Conservation (phyloP, 2,329 filamentous ascomycete genomes). For the Reticulascus tulasneorum region DNA sequence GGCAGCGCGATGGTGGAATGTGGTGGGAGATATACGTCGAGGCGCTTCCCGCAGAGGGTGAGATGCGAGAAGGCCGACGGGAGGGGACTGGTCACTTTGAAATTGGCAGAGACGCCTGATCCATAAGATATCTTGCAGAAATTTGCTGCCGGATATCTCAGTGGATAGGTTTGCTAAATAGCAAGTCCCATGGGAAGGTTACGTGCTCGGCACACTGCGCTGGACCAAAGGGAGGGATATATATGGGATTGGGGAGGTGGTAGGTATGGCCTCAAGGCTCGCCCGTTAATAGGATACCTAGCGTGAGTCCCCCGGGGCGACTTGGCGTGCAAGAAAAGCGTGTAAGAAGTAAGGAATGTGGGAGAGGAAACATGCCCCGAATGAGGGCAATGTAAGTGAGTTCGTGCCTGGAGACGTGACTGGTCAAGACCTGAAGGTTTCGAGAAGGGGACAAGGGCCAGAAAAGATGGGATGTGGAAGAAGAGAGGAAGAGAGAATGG, state of each 20-base stretch:
- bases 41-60: conserved; percentile 13
- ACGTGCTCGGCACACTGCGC: background rate
- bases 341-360: conserved; percentile 1
- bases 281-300: too few species aligned
- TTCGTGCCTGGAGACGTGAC: conserved; percentile 1
- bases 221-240: background rate
- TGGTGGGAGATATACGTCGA: conserved; percentile 4
- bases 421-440: conserved; percentile 9
- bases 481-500: conserved; percentile 13
- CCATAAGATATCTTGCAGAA: conserved; percentile 7
- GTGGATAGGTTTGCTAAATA: conserved; percentile 1
- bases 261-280: too few species aligned
- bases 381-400: conserved; percentile 2
- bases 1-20: conserved; percentile 6
- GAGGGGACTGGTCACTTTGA: conserved; percentile 6
- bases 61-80: conserved; percentile 14
- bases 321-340: too few species aligned
- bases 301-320: too few species aligned
- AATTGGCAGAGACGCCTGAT: conserved; percentile 6
- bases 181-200: conserved; percentile 10
- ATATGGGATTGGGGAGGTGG: conserved; percentile 4
- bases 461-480: conserved; percentile 15
- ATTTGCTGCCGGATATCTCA: conserved; percentile 3
- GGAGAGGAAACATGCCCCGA: too few species aligned
- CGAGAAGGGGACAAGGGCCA: conserved; percentile 14